These are phyloP conservation scores for Phytophthora litchii DNA, from an alignment of 352 stramenopile species.

Conservation along the genomic window DNA sequence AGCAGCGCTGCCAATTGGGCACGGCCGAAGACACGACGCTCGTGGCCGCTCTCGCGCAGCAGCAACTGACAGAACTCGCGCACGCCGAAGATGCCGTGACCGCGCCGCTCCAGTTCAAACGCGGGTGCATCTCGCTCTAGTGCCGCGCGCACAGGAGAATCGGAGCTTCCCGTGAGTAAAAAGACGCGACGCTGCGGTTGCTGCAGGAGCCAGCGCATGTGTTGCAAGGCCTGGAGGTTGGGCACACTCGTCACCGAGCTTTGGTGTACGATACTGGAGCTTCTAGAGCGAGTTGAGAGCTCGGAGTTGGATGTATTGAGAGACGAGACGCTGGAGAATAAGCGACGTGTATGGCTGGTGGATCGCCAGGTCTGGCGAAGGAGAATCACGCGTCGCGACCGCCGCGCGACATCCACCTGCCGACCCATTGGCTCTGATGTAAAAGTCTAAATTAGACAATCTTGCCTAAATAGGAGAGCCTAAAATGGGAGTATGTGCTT, in stretches of 20 bases:
- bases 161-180: conserved; percentile 38
- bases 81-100: conserved; percentile 59
- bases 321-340: conserved; percentile 27
- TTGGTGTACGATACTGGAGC: conserved; percentile 35
- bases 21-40: conserved; percentile 55
- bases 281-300: conserved; percentile 9
- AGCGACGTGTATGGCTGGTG: not conserved
- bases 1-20: conserved; percentile 58
- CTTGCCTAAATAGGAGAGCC: no score
- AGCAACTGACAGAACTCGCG: conserved; percentile 72
- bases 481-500: no score
- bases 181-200: conserved; percentile 41
- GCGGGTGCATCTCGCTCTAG: conserved; percentile 45
- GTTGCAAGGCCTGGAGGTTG: conserved; percentile 36
- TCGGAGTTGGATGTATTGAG: conserved; percentile 7
- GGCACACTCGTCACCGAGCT: conserved; percentile 37
- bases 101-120: conserved; percentile 71
- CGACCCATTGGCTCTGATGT: conserved; percentile 34
- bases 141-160: conserved; percentile 30
- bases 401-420: conserved; percentile 19
- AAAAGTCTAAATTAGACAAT: no score
- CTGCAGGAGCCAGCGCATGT: conserved; percentile 41
- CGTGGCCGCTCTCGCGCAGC: conserved; percentile 62
- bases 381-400: conserved; percentile 12
- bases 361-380: conserved; percentile 11